These are phyloP conservation scores for Sugiyamaella japonica DNA, from an alignment of 1,139 yeast species.

Conservation along the genomic window DNA sequence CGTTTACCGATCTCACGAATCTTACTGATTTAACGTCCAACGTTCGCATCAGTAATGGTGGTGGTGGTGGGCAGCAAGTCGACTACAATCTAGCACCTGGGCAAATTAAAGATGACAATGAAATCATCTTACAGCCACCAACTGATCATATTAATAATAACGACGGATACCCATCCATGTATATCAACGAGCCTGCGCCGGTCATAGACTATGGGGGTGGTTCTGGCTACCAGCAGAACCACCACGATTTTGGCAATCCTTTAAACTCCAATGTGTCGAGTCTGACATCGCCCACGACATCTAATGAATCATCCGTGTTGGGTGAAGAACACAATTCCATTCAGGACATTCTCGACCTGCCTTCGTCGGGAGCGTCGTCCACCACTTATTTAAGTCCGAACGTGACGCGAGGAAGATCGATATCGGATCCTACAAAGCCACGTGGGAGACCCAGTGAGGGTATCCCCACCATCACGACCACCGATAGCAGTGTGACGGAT, in stretches of 20 bases:
- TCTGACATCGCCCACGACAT: conserved; percentile 7
- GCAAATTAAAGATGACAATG: neutral
- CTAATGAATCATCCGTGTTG: conserved; percentile 5
- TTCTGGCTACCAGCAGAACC: neutral
- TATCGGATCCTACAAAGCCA: conserved; percentile 12
- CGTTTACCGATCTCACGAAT: conserved; percentile 20
- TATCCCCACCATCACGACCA: conserved; percentile 10
- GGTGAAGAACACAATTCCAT: neutral
- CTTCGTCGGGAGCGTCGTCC: neutral
- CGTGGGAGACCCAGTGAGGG: conserved; percentile 1
- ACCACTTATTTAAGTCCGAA: neutral
- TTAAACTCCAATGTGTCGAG: neutral
- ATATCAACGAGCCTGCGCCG: neutral
- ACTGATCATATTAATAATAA: neutral
- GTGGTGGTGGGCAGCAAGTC: conserved; percentile 2
- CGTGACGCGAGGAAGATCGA: conserved; percentile 7
- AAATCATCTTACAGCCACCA: neutral
- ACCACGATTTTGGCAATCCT: neutral
- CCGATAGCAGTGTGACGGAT: conserved; percentile 9
- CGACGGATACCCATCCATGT: neutral
- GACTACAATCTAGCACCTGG: neutral
- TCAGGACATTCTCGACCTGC: conserved; percentile 2
- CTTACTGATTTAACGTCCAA: conserved; percentile 29
- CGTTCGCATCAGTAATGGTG: conserved; percentile 23
- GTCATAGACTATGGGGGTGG: neutral